Percentiles rank a stretch among this genome's conserved stretches.
These are phyloP conservation scores for Tagetes patula DNA, from an alignment of 129 eudicot genomes.

Conservation along the genomic window DNA sequence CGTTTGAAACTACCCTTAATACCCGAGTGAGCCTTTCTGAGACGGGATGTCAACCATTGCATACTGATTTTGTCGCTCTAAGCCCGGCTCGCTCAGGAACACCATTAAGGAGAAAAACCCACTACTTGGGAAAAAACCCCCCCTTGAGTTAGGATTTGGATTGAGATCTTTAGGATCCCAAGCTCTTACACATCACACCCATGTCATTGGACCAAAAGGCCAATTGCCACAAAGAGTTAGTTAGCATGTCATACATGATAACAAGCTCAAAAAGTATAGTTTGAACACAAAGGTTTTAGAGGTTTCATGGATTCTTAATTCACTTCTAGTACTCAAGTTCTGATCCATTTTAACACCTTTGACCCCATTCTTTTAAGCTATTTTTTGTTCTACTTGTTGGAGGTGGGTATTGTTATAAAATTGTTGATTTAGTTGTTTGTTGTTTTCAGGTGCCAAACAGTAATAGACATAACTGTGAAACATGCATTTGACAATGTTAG, in stretches of 20 bases:
- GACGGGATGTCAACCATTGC: too few species aligned
- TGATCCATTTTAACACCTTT: background rate
- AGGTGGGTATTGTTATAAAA: background rate
- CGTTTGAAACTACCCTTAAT: too few species aligned
- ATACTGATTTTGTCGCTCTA: too few species aligned
- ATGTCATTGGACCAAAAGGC: too few species aligned
- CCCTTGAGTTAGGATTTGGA: too few species aligned
- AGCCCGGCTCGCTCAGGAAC: too few species aligned
- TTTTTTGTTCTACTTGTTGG: background rate
- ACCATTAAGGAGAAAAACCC: too few species aligned
- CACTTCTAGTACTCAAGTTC: background rate
- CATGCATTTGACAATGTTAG: conserved; percentile 82
- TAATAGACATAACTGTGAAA: conserved; percentile 86
- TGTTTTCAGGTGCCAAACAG: conserved; percentile 87
- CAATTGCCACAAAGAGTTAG: background rate
- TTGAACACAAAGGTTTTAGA: background rate
- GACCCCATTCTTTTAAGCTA: background rate
- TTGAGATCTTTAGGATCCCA: too few species aligned
- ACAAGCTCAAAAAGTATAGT: background rate
- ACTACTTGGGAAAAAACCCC: too few species aligned
- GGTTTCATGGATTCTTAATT: background rate
- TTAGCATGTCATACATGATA: background rate
- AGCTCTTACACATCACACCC: too few species aligned
- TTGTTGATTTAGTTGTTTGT: background rate
- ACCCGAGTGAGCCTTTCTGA: too few species aligned